Conservation (phyloP, 441 rosid species). For the Capsella rubella region DNA sequence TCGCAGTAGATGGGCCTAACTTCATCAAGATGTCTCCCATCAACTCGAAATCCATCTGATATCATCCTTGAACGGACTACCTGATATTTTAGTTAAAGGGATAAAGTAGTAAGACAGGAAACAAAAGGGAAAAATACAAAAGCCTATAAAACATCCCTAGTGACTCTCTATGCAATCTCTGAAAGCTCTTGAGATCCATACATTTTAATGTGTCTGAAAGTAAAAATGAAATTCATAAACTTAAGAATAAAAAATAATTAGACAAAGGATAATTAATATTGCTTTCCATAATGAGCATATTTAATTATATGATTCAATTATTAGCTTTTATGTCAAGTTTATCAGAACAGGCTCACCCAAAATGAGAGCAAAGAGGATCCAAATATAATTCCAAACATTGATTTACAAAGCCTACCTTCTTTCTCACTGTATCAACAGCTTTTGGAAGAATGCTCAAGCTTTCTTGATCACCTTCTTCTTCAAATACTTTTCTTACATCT, state of each 20-base stretch:
- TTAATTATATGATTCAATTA: constrained; percentile 9
- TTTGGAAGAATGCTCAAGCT: constrained; percentile 80
- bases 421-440: constrained; percentile 89
- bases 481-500: constrained; percentile 70
- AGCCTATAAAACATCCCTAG: constrained; percentile 23
- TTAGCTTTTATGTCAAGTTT: constrained; percentile 15
- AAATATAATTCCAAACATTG: constrained; percentile 1
- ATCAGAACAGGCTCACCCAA: not conserved
- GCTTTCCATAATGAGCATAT: constrained; percentile 5
- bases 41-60: constrained; percentile 88
- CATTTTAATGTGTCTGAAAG: constrained; percentile 16
- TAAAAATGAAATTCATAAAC: not conserved
- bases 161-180: not conserved
- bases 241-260: not conserved
- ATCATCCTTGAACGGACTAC: constrained; percentile 90
- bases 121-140: constrained; percentile 14
- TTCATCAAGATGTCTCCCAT: constrained; percentile 89
- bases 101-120: constrained; percentile 29
- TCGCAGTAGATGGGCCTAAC: constrained; percentile 90
- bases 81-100: constrained; percentile 53
- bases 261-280: not conserved
- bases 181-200: constrained; percentile 14
- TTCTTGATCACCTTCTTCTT: constrained; percentile 88
- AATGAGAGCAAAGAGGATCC: constrained; percentile 21
- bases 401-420: constrained; percentile 61